Evolutionary conservation across 2,329 filamentous ascomycete species (phyloP).

Genomic region (Epichloe baconii): DNA sequence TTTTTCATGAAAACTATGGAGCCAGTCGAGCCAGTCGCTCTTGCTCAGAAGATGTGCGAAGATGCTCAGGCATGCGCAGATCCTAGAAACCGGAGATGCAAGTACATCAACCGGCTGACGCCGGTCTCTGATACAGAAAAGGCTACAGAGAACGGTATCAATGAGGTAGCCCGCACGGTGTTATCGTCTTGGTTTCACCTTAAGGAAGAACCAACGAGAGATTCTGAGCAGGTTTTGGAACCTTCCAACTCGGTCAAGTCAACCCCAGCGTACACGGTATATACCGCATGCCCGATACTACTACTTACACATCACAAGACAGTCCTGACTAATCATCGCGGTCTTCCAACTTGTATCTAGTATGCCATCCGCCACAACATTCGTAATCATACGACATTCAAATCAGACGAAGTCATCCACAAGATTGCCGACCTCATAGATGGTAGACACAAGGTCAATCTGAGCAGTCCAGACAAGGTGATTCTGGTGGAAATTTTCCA

Average conservation of each 20-base stretch:
- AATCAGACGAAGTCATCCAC: constrained; percentile 56
- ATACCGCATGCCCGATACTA: constrained; percentile 10
- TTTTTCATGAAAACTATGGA: constrained; percentile 46
- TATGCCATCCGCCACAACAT: constrained; percentile 76
- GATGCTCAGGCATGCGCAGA: constrained; percentile 34
- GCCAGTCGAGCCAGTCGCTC: constrained; percentile 41
- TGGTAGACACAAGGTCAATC: constrained; percentile 58
- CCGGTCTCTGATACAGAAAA: constrained; percentile 43
- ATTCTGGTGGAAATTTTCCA: constrained; percentile 72
- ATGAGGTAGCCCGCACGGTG: constrained; percentile 49
- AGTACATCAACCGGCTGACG: constrained; percentile 46
- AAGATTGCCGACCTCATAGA: constrained; percentile 54
- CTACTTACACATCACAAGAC: background rate
- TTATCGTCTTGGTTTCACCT: constrained; percentile 50
- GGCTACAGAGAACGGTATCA: constrained; percentile 55
- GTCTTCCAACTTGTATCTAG: constrained; percentile 26
- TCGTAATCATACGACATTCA: constrained; percentile 58
- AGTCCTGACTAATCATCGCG: background rate
- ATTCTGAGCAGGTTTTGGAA: constrained; percentile 3
- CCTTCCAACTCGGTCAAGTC: constrained; percentile 3
- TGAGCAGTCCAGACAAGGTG: constrained; percentile 65
- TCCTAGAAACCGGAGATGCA: constrained; percentile 31
- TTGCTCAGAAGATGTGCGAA: constrained; percentile 41
- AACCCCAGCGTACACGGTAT: constrained; percentile 27
- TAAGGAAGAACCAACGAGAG: constrained; percentile 13